phyloP scores from a whole-genome alignment of 2,329 filamentous ascomycete genomes.

The Penicillium concentricum region DNA sequence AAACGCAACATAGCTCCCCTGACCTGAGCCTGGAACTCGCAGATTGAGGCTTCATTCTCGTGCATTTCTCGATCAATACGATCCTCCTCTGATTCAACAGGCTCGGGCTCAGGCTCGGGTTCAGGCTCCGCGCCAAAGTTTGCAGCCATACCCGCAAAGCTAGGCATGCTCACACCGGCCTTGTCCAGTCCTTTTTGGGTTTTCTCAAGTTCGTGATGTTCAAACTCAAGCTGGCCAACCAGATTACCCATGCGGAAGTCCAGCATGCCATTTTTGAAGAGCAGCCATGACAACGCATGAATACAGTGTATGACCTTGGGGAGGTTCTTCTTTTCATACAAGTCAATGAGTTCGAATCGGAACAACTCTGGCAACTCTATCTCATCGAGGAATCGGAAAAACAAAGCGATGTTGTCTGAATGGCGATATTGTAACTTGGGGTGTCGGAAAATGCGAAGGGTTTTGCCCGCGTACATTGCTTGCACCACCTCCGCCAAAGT shows the following conservation, averaged over 20 bases:
- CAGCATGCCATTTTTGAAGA: slow-evolving; percentile 91
- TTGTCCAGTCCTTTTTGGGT: slow-evolving; percentile 97
- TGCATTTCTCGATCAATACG: slow-evolving; percentile 76
- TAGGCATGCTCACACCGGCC: slow-evolving; percentile 91
- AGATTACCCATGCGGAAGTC: slow-evolving; percentile 96
- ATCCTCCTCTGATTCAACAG: slow-evolving; percentile 84
- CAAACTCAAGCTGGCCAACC: slow-evolving; percentile 93
- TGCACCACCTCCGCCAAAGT: slow-evolving; percentile 93
- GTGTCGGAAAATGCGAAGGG: slow-evolving; percentile 79
- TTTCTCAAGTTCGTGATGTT: slow-evolving; percentile 94
- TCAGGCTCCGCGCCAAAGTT: slow-evolving; percentile 86
- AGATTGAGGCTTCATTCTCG: slow-evolving; percentile 69
- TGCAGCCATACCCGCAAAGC: slow-evolving; percentile 94
- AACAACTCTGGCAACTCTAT: slow-evolving; percentile 93
- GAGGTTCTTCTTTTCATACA: slow-evolving; percentile 99
- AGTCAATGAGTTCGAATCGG: slow-evolving; percentile 91
- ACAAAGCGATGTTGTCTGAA: slow-evolving; percentile 95
- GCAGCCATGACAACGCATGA: slow-evolving; percentile 93
- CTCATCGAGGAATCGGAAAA: slow-evolving; percentile 90
- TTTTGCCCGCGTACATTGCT: slow-evolving; percentile 73
- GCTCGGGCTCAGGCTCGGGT: slow-evolving; percentile 68
- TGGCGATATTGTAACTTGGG: slow-evolving; percentile 87
- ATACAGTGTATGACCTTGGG: slow-evolving; percentile 99
- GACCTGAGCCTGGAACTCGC: slow-evolving; percentile 83
- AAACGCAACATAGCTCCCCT: slow-evolving; percentile 77